Conservation (phyloP, 495 filamentous ascomycete genomes). For the Evernia prunastri region DNA sequence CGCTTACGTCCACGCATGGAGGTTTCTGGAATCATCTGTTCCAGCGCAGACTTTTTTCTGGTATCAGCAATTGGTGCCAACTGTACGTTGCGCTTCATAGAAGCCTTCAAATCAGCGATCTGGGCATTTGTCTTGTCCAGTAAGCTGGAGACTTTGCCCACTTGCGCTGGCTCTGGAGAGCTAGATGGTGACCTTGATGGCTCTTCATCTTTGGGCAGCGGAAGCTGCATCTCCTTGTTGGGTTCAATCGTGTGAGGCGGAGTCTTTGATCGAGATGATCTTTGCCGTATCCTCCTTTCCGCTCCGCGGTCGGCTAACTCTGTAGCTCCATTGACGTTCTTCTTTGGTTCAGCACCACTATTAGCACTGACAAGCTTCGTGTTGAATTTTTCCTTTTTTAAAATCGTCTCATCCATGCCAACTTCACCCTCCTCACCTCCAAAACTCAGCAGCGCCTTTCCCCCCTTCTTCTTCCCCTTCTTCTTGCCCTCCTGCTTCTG, state of each 20-base stretch:
- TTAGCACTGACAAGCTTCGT: slow-evolving; percentile 67
- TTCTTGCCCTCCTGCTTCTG: slow-evolving; percentile 39
- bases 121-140: slow-evolving; percentile 82
- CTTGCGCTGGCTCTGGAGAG: slow-evolving; percentile 38
- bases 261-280: slow-evolving; percentile 23
- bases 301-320: slow-evolving; percentile 32
- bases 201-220: slow-evolving; percentile 44
- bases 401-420: slow-evolving; percentile 47
- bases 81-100: slow-evolving; percentile 75
- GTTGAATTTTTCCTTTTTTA: slow-evolving; percentile 89
- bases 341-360: slow-evolving; percentile 32
- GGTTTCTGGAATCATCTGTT: slow-evolving; percentile 76
- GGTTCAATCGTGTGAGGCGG: slow-evolving; percentile 31
- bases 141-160: slow-evolving; percentile 51
- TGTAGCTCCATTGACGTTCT: slow-evolving; percentile 10
- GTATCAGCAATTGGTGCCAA: slow-evolving; percentile 47
- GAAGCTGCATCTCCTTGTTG: slow-evolving; percentile 40
- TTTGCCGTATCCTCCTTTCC: slow-evolving; percentile 24
- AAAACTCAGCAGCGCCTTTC: slow-evolving; percentile 82
- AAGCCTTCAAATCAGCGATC: slow-evolving; percentile 83
- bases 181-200: slow-evolving; percentile 44
- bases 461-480: slow-evolving; percentile 73
- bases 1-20: slow-evolving; percentile 76
- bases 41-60: slow-evolving; percentile 61
- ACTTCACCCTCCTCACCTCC: slow-evolving; percentile 76